Evolutionary conservation across 345 rosid genomes (phyloP).

Genomic region (Sisymbrium irio): DNA sequence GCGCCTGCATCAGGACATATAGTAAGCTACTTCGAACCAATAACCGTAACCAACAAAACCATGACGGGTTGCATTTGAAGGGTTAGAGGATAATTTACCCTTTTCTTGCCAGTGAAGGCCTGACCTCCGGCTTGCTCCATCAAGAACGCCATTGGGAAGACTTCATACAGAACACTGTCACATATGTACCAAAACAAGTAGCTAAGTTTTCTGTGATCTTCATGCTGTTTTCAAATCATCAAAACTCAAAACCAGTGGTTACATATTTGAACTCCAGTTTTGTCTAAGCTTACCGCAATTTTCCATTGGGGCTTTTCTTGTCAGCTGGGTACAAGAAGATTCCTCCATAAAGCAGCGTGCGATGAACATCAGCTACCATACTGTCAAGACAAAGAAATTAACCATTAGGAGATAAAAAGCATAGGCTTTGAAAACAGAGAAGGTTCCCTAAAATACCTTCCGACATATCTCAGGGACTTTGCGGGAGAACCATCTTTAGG

Average conservation of each 20-base stretch:
- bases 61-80: neutral
- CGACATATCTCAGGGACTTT: constrained; percentile 87
- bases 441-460: constrained; percentile 58
- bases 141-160: constrained; percentile 94
- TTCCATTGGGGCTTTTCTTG: constrained; percentile 91
- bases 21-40: neutral
- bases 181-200: neutral
- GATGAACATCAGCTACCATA: constrained; percentile 99
- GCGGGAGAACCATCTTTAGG: constrained; percentile 85
- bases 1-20: constrained; percentile 54
- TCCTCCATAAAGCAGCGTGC: constrained; percentile 93
- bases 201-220: neutral
- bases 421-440: neutral
- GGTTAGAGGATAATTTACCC: constrained; percentile 43
- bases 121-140: constrained; percentile 99
- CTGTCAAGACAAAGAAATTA: constrained; percentile 36
- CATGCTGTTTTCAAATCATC: neutral
- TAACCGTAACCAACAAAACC: neutral
- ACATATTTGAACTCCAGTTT: neutral
- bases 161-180: constrained; percentile 86
- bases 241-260: neutral
- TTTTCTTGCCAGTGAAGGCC: constrained; percentile 80
- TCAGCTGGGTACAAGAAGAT: constrained; percentile 95
- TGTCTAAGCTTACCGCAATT: constrained; percentile 67
- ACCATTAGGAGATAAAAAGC: neutral